Base-by-base conservation (phyloP, 495 filamentous ascomycete genomes). In the Penicillium macrosclerotiorum region DNA sequence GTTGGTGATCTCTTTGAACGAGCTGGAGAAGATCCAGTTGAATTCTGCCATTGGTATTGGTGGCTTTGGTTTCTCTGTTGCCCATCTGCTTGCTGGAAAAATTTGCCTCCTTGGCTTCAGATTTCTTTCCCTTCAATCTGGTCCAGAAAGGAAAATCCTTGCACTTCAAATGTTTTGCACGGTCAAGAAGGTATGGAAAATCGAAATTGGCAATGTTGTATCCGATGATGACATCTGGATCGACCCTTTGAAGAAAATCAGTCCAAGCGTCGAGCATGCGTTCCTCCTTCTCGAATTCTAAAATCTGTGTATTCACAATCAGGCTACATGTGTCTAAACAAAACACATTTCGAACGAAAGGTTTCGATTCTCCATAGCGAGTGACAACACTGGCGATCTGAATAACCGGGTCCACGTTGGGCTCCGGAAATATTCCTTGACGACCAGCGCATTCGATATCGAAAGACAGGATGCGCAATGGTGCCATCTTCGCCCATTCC, bases 181-280 rank as follows among this genome's bases (percentile, higher is more conserved):
- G 83, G 19, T 96, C 87, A 14, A 99, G 77, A 3, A 99, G 80
- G 60, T 99, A 99, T 3, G 93, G 91, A 54, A 99, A 96, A 69
- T 99, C 93, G 70, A 99, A 99, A 67, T 99, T 99, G 55, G 87
- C 75, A 69, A 95, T 96, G 63, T 99, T 99, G 79, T 99, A 99
- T 33, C 93, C 93, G 48, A 93, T 99, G 57, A 99, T 97, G 20
- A 99, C 83, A 67, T 99, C 93, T 0, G 93, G 92, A 55, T 99
- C 93, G 2, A 93, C 93, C 60, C 88, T 83, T 36, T 91, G 77
- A 4, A 99, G 66, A 54, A 99, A 99, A 37, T 95, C 77, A 51
- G 81, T 81, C 93, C 93, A 99, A 16, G 77, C 78, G 68, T 81
- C 77, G 13, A 99, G 78, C 92, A 99, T 92, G 25, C 88, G 76